Base-by-base conservation (phyloP, 2,329 filamentous ascomycete species). In the Exserohilum turcica region DNA sequence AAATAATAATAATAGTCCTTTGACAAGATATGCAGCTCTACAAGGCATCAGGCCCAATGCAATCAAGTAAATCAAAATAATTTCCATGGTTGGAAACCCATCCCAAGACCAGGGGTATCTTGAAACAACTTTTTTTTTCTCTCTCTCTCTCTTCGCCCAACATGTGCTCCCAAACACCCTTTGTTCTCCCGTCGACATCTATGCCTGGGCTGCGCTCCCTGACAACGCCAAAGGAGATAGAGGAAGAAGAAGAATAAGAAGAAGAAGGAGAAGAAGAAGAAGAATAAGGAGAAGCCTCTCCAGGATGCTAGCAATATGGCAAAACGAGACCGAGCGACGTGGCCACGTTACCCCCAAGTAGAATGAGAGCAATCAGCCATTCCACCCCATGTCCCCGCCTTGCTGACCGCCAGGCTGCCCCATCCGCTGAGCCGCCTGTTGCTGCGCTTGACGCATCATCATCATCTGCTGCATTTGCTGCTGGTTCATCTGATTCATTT, bases 381-480 rank as follows among this genome's bases (percentile, higher is more conserved):
- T 69, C 65, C 65, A 70, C n/a, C 61, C 63, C 63, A 68, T 65
- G 12, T 63, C 64, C 5, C 56, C 65, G 16, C 61, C 60, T 40
- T 66, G 61, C 32, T 65, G 61, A 8, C 59, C 59, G n/a, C 59
- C 60, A 18, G 52, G 65, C 35, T 63, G 63, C 10, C 60, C 56
- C 56, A 63, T 62, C 35, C 65, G 52, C 28, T 67, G 63, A 18
- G 60, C 57, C 38, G 59, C 56, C 37, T 64, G 59, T 40, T 61
- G 59, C 44, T 73, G 71, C 4, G 63, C 64, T 54, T 71, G 69
- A n/a, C 65, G 54, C 70, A 72, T 68, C 60, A 71, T 62, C 61
- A 70, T 64, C 64, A 70, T 68, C 54, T 71, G 67, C 56, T 70
- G 67, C 50, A 65, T 56, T 40, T 74, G 70, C 52, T 73, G 68